phyloP scores from a whole-genome alignment of 2,329 filamentous ascomycete species.

The Alternaria postmessia region DNA sequence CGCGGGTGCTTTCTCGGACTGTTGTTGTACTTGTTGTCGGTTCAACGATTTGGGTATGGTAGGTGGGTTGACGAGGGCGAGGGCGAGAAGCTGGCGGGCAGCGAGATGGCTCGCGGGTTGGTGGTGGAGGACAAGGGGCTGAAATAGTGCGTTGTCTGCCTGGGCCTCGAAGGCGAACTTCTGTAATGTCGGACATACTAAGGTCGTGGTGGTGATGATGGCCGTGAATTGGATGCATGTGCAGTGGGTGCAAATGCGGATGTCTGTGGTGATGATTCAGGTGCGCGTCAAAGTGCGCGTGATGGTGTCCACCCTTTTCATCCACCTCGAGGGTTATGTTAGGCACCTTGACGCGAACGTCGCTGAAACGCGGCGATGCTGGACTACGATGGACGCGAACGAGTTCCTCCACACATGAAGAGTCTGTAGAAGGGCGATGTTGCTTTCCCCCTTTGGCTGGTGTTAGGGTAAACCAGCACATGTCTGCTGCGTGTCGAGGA shows the following conservation, averaged over 20 bases:
- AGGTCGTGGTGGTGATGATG: slow-evolving; percentile 18
- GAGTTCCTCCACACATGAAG: slow-evolving; percentile 39
- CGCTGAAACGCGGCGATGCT: slow-evolving; percentile 28
- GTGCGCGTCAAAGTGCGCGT: slow-evolving; percentile 29
- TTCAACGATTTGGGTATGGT: slow-evolving; percentile 42
- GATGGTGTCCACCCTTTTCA: slow-evolving; percentile 26
- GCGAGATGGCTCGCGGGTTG: slow-evolving; percentile 19
- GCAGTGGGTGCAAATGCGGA: slow-evolving; percentile 35
- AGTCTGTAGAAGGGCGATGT: slow-evolving; percentile 27
- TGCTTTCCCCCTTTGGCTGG: slow-evolving; percentile 32
- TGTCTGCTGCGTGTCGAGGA: slow-evolving; percentile 18
- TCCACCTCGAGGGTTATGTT: slow-evolving; percentile 28
- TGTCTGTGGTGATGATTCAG: slow-evolving; percentile 28
- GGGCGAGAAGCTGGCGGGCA: slow-evolving; percentile 12
- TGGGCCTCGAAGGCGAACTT: slow-evolving; percentile 27
- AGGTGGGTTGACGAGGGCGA: slow-evolving; percentile 33
- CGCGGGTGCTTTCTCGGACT: slow-evolving; percentile 37
- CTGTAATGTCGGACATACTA: slow-evolving; percentile 1
- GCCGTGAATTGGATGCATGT: slow-evolving; percentile 34
- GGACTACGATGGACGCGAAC: slow-evolving; percentile 37
- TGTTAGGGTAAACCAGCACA: slow-evolving; percentile 47
- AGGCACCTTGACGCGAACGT: slow-evolving; percentile 34
- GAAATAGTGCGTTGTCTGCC: slow-evolving; percentile 29
- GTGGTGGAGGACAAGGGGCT: slow-evolving; percentile 26
- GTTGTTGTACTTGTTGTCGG: slow-evolving; percentile 17